Percentiles rank a stretch among this genome's conserved stretches.
These are phyloP conservation scores for Glycine latifolia DNA, from an alignment of 306 rosid species.

Conservation along the genomic window DNA sequence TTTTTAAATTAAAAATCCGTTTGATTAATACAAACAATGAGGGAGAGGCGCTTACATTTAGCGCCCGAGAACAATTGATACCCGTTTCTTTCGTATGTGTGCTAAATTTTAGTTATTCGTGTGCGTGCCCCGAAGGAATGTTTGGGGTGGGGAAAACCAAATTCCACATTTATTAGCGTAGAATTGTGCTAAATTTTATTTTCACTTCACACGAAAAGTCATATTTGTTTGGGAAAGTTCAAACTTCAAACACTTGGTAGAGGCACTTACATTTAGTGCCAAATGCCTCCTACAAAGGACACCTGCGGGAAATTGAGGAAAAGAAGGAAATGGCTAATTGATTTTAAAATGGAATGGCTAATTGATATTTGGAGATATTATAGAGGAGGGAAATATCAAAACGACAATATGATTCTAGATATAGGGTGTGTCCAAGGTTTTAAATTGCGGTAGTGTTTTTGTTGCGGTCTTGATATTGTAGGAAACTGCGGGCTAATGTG, in stretches of 20 bases:
- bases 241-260: not conserved
- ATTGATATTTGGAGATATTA: slow-evolving; percentile 3
- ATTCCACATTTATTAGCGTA: not conserved
- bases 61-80: too few relatives aligned
- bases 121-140: not conserved
- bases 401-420: slow-evolving; percentile 30
- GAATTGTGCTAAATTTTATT: slow-evolving; percentile 16
- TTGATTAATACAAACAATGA: too few relatives aligned
- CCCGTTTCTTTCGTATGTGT: too few relatives aligned
- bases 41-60: too few relatives aligned
- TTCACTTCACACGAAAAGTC: not conserved
- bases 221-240: too few relatives aligned
- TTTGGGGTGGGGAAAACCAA: not conserved
- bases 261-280: not conserved
- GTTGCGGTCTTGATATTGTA: not conserved
- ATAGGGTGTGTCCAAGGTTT: not conserved
- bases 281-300: not conserved
- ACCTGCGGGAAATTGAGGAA: not conserved
- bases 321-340: not conserved
- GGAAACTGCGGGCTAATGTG: not conserved
- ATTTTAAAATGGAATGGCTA: too few relatives aligned
- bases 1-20: too few relatives aligned
- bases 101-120: not conserved
- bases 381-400: not conserved
- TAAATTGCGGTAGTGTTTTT: not conserved